Evolutionary conservation across 2,329 filamentous ascomycete species (phyloP), one percentile per base, ranked within the genome.

Genomic region (Ceratocystis ficicola): DNA sequence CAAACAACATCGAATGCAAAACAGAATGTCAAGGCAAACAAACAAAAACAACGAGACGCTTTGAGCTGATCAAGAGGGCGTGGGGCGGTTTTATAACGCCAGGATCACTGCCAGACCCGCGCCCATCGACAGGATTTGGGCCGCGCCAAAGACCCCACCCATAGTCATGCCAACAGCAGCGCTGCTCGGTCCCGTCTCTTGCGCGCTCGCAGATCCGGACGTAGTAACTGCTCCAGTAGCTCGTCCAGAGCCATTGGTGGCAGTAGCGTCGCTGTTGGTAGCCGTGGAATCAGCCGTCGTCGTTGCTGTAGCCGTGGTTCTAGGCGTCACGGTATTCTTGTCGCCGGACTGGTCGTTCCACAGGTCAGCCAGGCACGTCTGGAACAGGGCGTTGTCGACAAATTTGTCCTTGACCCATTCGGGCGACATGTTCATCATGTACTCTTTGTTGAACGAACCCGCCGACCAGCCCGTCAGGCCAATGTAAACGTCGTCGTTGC

Each of bases 391-490:
- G 17, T 68, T 66, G 46, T 68, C 57, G 25, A 59, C 59, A 44
- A 65, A 66, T 57, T 68, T 65, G 44, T 67, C 69, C 44, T 72
- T 72, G 22, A 71, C 71, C 30, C 73, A 71, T 10, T 71, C 70
- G 0, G 78, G 78, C 28, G 78, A 78, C n/a, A 79, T 70, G 41
- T 74, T 76, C 59, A 80, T 70, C 48, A 79, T 69, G 67, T 80
- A 79, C 2, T 73, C 72, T 5, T 71, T 69, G 65, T 74, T 72
- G 69, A 80, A 79, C 69, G 75, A 76, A 7, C 78, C 78, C 6
- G 78, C 78, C 7, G 73, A 77, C 78, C 79, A 80, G 63, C 71
- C 77, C 8, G 80, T 76, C 55, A 80, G 75, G 8, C 79, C 79
- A 8, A 76, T 70, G 68, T 78, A 78, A 25, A 80, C 78, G 64